Evolutionary conservation across 441 rosid genomes (phyloP), one percentile per base, ranked within the genome.

Genomic region (Biscutella auriculata): DNA sequence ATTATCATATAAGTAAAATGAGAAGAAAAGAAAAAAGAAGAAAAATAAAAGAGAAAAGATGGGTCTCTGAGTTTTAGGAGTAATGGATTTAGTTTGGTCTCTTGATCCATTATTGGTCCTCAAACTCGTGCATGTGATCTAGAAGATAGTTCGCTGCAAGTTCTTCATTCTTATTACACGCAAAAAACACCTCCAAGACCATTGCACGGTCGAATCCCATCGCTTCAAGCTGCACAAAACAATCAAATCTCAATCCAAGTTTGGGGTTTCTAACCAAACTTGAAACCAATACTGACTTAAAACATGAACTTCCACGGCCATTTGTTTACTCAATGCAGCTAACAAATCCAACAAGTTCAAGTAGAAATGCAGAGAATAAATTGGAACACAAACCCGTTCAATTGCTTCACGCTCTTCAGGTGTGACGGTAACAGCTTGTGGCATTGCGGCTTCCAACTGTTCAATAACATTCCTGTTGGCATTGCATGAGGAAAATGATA

Each of bases 321-420:
- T n/a, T n/a, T n/a, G n/a, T n/a, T n/a, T n/a, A n/a, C n/a, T 21
- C 14, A 1, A 12, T 43, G 29, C 8, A 44, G 30, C 49, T n/a
- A 44, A 8, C n/a, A 23, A 14, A 8, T 1, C 17, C 15, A 12
- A 6, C 35, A 29, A 7, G 12, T 40, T 41, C 57, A 42, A 36
- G 8, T 10, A 67, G n/a, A 27, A 11, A 49, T 36, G 23, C 1
- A 23, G 35, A 25, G 26, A n/a, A n/a, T 9, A 6, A 25, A n/a
- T 4, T 43, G 32, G 34, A 26, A n/a, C n/a, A 39, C 67, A 32
- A 35, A 87, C 97, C 35, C 97, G 82, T 77, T 78, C 92, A 65
- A 87, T 87, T 45, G 97, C 97, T 75, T 90, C 97, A 49, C 80
- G 88, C 65, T 90, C 95, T 71, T 85, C 97, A 8, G 96, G 92